Evolutionary conservation across 73 alveolate genomes (phyloP).

Genomic region (Stentor roeselii): DNA sequence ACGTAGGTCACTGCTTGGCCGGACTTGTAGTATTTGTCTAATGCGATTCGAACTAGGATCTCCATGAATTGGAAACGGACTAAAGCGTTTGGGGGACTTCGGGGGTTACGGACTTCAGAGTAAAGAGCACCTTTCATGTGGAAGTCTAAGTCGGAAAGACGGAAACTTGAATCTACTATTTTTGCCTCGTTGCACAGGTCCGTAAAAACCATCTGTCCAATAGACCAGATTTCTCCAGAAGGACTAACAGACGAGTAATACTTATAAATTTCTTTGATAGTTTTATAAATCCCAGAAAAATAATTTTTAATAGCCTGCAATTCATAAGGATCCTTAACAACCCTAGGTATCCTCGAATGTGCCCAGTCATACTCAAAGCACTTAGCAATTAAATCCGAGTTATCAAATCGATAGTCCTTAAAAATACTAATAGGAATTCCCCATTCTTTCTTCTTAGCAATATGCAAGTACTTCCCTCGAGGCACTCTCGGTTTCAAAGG

Average conservation of each 20-base stretch:
- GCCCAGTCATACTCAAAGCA: conserved; percentile 88
- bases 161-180: conserved; percentile 30
- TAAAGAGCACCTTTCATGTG: conserved; percentile 46
- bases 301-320: conserved; percentile 36
- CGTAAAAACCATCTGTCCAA: conserved; percentile 38
- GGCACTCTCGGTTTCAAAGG: conserved; percentile 23
- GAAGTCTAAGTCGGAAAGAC: conserved; percentile 51
- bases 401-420: conserved; percentile 56
- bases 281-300: conserved; percentile 35
- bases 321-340: conserved; percentile 39
- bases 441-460: conserved; percentile 44
- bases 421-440: conserved; percentile 52
- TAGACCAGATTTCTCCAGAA: conserved; percentile 33
- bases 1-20: conserved; percentile 31
- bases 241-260: conserved; percentile 41
- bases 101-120: conserved; percentile 39
- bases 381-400: conserved; percentile 52
- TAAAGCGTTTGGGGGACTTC: conserved; percentile 51
- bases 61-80: conserved; percentile 54
- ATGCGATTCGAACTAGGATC: conserved; percentile 49
- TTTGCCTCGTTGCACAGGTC: conserved; percentile 31
- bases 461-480: not conserved
- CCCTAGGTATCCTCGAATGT: conserved; percentile 38
- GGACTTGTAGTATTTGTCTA: conserved; percentile 44
- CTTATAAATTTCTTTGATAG: conserved; percentile 44